phyloP scores from a whole-genome alignment of 106 monocot species.

The Triglochin maritima region DNA sequence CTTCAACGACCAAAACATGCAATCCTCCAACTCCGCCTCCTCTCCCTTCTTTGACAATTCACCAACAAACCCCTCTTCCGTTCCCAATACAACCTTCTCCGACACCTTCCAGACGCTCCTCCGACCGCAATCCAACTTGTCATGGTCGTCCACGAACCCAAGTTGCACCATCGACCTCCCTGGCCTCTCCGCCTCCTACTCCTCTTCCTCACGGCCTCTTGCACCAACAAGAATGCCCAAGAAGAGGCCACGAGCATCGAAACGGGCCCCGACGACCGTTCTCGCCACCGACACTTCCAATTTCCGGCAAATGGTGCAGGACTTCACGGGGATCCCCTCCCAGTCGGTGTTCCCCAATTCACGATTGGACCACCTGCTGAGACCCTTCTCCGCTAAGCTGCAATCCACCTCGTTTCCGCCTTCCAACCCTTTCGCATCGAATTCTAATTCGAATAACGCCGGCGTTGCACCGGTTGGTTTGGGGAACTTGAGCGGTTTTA shows the following conservation, averaged over 20 bases:
- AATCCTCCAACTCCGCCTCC: slow-evolving; percentile 37
- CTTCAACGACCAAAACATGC: slow-evolving; percentile 47
- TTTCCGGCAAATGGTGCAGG: slow-evolving; percentile 93
- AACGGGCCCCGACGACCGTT: slow-evolving; percentile 66
- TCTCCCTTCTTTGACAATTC: slow-evolving; percentile 4
- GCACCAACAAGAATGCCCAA: slow-evolving; percentile 14
- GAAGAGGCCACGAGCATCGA: slow-evolving; percentile 63
- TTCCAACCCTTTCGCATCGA: not conserved
- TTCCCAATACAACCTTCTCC: not conserved
- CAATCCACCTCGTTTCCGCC: not conserved
- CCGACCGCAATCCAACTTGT: not conserved
- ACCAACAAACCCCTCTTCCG: not conserved
- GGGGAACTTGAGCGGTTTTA: not conserved
- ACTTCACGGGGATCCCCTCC: slow-evolving; percentile 79
- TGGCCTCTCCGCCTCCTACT: slow-evolving; percentile 30
- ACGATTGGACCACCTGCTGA: slow-evolving; percentile 32
- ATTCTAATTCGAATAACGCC: not conserved
- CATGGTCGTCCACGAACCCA: no score
- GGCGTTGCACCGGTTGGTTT: not conserved
- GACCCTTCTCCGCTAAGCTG: slow-evolving; percentile 36
- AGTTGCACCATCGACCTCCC: not conserved
- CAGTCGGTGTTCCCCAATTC: slow-evolving; percentile 33
- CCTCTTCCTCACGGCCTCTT: slow-evolving; percentile 14
- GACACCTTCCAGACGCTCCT: not conserved
- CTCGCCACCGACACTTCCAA: slow-evolving; percentile 82